A percentile compares a stretch with the other conserved stretches of the same genome.
Conservation (phyloP, 352 stramenopile genomes). For the Pythium scleroteichum region DNA sequence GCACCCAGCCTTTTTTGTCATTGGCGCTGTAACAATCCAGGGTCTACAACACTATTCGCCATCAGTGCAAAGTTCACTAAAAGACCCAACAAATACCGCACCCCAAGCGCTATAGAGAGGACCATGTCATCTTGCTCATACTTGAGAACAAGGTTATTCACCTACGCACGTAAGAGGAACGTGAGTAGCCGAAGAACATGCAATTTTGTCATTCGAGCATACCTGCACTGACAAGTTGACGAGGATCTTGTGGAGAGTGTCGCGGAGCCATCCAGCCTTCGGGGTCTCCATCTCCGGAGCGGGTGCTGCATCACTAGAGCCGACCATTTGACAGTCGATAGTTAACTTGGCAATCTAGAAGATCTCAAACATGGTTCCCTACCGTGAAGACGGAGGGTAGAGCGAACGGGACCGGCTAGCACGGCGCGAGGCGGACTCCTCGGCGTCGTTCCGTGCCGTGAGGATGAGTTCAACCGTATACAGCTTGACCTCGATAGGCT, state of each 20-base stretch:
- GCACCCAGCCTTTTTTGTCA: constrained; percentile 51
- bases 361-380: no score
- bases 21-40: constrained; percentile 79
- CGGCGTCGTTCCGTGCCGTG: constrained; percentile 43
- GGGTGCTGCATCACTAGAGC: neutral
- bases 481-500: constrained; percentile 87
- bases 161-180: constrained; percentile 31
- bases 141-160: constrained; percentile 90
- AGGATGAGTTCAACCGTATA: constrained; percentile 90
- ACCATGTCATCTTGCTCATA: constrained; percentile 88
- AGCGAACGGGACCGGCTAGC: constrained; percentile 23
- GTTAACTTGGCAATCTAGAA: no score
- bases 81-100: constrained; percentile 27
- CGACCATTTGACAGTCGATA: no score
- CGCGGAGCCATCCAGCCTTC: constrained; percentile 81
- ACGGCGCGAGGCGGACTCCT: constrained; percentile 5
- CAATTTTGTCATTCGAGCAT: neutral
- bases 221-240: constrained; percentile 82
- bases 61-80: neutral
- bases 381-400: constrained; percentile 12
- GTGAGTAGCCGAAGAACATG: no score
- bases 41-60: constrained; percentile 33
- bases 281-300: constrained; percentile 63
- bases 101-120: constrained; percentile 78
- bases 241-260: constrained; percentile 79